phyloP scores from a whole-genome alignment of 2,329 filamentous ascomycete genomes.

The Metarhizium brunneum region DNA sequence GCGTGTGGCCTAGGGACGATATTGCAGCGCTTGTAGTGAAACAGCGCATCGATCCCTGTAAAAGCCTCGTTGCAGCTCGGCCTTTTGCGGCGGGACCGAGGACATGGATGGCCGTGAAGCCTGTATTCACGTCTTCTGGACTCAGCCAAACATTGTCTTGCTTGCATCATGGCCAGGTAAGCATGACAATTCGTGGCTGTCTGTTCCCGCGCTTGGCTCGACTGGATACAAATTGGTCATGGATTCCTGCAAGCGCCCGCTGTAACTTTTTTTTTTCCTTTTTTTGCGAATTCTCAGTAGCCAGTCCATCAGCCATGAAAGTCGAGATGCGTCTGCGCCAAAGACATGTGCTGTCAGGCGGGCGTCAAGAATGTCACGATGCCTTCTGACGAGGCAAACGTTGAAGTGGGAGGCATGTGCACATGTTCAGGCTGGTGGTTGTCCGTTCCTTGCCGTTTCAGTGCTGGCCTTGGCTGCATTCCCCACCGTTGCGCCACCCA shows the following conservation, averaged over 20 bases:
- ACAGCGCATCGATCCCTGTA: too few relatives aligned
- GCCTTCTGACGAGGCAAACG: not conserved
- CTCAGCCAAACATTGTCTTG: not conserved
- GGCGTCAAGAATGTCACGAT: conserved; percentile 5
- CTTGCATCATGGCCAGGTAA: not conserved
- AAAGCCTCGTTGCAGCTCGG: not conserved
- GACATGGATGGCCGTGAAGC: not conserved
- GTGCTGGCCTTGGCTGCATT: not conserved
- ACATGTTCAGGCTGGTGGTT: not conserved
- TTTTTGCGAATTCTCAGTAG: not conserved
- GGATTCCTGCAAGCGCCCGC: not conserved
- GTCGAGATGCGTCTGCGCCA: not conserved
- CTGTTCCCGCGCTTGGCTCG: not conserved
- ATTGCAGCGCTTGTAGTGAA: not conserved
- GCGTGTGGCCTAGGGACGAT: not conserved
- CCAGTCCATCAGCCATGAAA: not conserved
- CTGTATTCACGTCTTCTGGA: not conserved
- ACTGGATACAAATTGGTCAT: not conserved
- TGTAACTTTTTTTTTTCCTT: not conserved
- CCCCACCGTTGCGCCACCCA: not conserved
- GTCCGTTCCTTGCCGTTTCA: conserved; percentile 2
- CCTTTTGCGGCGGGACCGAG: not conserved
- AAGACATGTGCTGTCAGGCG: not conserved
- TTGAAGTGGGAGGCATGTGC: not conserved
- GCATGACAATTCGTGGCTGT: conserved; percentile 3